Conservation (phyloP, 2,329 filamentous ascomycete genomes). For the Pyrenophora teres region DNA sequence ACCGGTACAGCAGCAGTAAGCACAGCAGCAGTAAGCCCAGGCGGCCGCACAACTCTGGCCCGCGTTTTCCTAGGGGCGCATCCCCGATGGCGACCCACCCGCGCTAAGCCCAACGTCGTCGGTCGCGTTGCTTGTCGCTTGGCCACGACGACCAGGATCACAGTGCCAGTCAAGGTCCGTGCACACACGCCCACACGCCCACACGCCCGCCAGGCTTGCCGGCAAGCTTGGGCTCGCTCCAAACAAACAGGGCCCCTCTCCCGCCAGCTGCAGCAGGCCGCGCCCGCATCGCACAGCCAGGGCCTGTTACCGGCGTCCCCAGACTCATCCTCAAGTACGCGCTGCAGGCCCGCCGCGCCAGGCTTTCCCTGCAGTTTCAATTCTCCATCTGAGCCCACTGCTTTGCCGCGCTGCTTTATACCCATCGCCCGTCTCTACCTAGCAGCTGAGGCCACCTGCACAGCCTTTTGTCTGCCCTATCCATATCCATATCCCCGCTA, state of each 20-base stretch:
- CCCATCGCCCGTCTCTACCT: neutral
- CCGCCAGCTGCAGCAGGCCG: constrained; percentile 44
- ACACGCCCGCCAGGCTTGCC: constrained; percentile 32
- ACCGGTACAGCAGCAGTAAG: too few relatives aligned
- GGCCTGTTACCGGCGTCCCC: constrained; percentile 36
- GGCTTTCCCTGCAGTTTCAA: constrained; percentile 39
- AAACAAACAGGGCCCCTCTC: constrained; percentile 39
- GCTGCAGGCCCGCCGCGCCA: constrained; percentile 40
- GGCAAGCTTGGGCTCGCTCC: constrained; percentile 32
- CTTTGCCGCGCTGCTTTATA: constrained; percentile 28
- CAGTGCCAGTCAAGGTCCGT: neutral
- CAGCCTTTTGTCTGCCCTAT: constrained; percentile 35
- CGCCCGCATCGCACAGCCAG: constrained; percentile 42
- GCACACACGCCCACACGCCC: constrained; percentile 33
- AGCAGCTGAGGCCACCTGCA: constrained; percentile 21
- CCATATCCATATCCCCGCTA: constrained; percentile 18
- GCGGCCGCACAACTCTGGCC: constrained; percentile 38
- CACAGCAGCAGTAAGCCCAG: constrained; percentile 4
- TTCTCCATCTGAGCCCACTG: constrained; percentile 26
- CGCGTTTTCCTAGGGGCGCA: constrained; percentile 33
- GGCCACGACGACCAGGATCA: constrained; percentile 35
- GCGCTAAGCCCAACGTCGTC: constrained; percentile 39
- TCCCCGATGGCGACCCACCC: constrained; percentile 39
- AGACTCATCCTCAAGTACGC: constrained; percentile 44
- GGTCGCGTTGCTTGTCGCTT: constrained; percentile 24